Percentiles rank a stretch among this genome's conserved stretches.
These are phyloP conservation scores for Funneliformis mosseae DNA, from an alignment of 192 early-diverging fungal species.

Conservation along the genomic window DNA sequence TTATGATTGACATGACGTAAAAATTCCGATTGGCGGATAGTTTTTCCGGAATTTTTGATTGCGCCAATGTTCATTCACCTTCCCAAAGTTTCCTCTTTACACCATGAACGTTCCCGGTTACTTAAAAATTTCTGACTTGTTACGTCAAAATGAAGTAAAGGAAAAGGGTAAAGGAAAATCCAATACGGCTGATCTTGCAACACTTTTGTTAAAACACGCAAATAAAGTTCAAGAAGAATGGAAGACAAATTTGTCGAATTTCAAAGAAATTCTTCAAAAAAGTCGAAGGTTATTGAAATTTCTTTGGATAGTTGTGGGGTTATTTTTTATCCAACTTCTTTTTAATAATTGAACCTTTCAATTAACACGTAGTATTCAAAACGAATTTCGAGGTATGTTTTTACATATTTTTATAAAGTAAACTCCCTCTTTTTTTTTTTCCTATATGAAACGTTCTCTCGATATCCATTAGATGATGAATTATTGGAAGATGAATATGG, in stretches of 20 bases:
- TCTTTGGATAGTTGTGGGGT: not conserved
- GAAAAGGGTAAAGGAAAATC: slow-evolving; percentile 31
- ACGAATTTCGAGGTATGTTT: not conserved
- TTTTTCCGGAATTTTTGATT: no score
- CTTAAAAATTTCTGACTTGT: slow-evolving; percentile 24
- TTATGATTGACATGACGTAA: no score
- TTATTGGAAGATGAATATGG: slow-evolving; percentile 22
- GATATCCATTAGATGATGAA: not conserved
- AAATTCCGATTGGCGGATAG: no score
- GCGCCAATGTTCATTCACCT: no score
- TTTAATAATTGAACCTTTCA: not conserved
- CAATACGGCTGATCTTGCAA: not conserved
- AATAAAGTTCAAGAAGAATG: slow-evolving; percentile 10
- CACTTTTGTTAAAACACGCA: slow-evolving; percentile 15
- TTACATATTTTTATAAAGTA: not conserved
- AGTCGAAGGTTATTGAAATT: slow-evolving; percentile 2
- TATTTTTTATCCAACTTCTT: not conserved
- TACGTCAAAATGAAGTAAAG: not conserved
- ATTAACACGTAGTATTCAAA: not conserved
- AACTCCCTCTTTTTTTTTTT: not conserved
- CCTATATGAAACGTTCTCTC: not conserved
- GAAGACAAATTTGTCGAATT: slow-evolving; percentile 3
- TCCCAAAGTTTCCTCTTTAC: no score
- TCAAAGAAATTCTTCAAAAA: slow-evolving; percentile 21
- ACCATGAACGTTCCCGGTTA: not conserved